Base-by-base conservation (phyloP, 163 green algal species). In the Trebouxiophyceae sp. region DNA sequence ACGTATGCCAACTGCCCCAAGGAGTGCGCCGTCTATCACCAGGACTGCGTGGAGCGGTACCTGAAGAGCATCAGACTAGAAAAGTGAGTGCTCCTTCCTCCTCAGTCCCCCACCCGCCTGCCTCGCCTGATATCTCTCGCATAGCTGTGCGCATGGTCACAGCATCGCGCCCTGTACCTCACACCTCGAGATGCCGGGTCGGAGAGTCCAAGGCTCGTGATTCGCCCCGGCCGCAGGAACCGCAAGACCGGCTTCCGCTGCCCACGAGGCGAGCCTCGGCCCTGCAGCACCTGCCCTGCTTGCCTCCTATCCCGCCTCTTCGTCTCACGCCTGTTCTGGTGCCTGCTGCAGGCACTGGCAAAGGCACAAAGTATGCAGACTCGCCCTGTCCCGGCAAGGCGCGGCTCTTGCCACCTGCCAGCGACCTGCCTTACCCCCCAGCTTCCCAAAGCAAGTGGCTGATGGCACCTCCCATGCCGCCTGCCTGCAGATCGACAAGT, bases 161-260 rank as follows among this genome's bases (percentile, higher is more conserved):
- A n/a, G 39, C 8, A n/a, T 16, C 16, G 39, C 39, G 8, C 16
- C 16, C 39, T 8, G 8, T 16, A 50, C 39, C 39, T 50, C 8
- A n/a, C 39, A 16, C 39, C 8, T 50, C 8, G 8, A 50, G 16
- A 16, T 16, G 8, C 39, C 16, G 39, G 16, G 8, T n/a, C 8
- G 39, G 16, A 8, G 39, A 16, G 16, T 50, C 30, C 23, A 60
- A 31, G 55, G 6, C 29, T 33, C n/a, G n/a, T n/a, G n/a, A n/a
- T n/a, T n/a, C n/a, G n/a, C n/a, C n/a, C n/a, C n/a, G n/a, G n/a
- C n/a, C 22, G 66, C 73, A 88, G 85, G 78, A 93, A 89, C 65
- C 75, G 89, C 26, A 96, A 96, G 67, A 96, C 87, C 22, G 90
- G 90, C 32, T 96, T 95, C 67, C 87, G 86, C 23, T 96, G 90